Evolutionary conservation across 768 basidiomycete genomes (phyloP), one percentile per base, ranked within the genome.

Genomic region (Clitopilus passeckerianus): DNA sequence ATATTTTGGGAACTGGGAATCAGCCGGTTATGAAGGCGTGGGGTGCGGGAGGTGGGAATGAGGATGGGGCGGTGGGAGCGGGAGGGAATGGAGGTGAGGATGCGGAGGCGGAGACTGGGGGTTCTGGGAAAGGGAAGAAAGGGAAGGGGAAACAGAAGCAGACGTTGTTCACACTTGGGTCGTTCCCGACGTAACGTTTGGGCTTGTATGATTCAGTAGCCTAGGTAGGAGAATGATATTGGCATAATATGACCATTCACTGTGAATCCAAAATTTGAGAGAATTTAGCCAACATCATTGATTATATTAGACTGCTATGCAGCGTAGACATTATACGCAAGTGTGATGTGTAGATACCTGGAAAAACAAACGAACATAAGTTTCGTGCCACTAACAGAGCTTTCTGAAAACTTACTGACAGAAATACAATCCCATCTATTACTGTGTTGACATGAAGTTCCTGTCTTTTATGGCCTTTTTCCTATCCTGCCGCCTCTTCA

Each of bases 361-460:
- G 20, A 18, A n/a, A n/a, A 12, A 14, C 15, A 12, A 41, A 18
- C 10, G 37, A 4, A 41, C 27, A 30, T 30, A 30, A 30, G 7
- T 30, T 30, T 7, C 27, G 7, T 30, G 27, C 27, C 27, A 7
- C 27, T 7, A 30, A 30, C 7, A 7, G 7, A 4, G 7, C 7
- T 4, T 30, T 30, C 4, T 30, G 27, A 50, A 18, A 1, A 50
- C 46, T 20, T 12, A 50, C 46, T 50, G 15, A 50, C 12, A 50
- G 27, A 16, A 18, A 12, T 50, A 50, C 22, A 22, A 18, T 12
- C 16, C 10, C 46, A 10, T 54, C 54, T 35, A 66, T 69, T 72
- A 93, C 69, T 92, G 91, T 16, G 87, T 87, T 70, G 86, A 87
- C 86, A 95, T 87, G 72, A 95, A 86, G 67, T 97, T 96, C 56